A percentile compares a stretch with the other conserved stretches of the same genome.
Evolutionary conservation across 2,329 filamentous ascomycete genomes (phyloP).

Genomic region (Penicillium olsonii): DNA sequence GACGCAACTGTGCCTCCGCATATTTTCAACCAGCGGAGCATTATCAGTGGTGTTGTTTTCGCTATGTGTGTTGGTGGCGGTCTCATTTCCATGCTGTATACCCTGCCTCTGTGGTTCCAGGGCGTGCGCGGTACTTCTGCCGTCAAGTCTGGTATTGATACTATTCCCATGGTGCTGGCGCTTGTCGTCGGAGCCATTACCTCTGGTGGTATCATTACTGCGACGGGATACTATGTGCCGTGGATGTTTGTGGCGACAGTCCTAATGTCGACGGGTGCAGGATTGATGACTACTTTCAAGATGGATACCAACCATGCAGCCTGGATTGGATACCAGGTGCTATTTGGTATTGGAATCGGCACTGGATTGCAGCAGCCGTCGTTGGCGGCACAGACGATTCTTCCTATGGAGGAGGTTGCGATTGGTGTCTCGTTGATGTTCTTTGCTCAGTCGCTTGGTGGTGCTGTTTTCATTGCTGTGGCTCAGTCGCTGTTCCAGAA

Average conservation of each 20-base stretch:
- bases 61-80: constrained; percentile 39
- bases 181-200: constrained; percentile 38
- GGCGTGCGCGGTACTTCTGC: constrained; percentile 46
- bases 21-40: constrained; percentile 50
- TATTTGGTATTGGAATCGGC: constrained; percentile 22
- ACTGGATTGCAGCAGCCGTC: constrained; percentile 21
- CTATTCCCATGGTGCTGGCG: constrained; percentile 41
- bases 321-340: constrained; percentile 24
- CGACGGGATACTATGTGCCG: constrained; percentile 43
- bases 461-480: constrained; percentile 21
- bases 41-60: constrained; percentile 35
- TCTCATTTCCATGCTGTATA: constrained; percentile 45
- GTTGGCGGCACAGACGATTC: constrained; percentile 19
- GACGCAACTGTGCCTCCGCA: constrained; percentile 53
- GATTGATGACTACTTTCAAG: constrained; percentile 20
- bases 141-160: constrained; percentile 48
- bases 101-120: constrained; percentile 52
- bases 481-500: constrained; percentile 21
- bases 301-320: constrained; percentile 15
- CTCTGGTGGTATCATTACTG: constrained; percentile 34
- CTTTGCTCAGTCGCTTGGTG: constrained; percentile 20
- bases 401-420: constrained; percentile 15
- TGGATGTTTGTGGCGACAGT: constrained; percentile 35
- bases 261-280: constrained; percentile 19
- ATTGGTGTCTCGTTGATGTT: constrained; percentile 23